Evolutionary conservation across 2,329 filamentous ascomycete species (phyloP).

Genomic region (Fusarium goolgardi): DNA sequence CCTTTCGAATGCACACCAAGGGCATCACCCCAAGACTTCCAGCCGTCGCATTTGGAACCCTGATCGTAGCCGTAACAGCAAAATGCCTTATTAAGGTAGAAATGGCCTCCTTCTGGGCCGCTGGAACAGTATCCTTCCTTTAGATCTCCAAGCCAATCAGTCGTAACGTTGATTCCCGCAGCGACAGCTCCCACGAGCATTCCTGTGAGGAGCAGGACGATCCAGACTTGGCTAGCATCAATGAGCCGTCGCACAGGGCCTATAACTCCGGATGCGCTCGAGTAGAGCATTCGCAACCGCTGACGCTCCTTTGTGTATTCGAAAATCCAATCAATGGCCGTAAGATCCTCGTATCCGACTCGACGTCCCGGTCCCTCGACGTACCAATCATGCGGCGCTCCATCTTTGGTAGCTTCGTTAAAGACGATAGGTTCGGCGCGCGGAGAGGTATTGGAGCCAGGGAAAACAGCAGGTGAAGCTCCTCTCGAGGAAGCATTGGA

Average conservation of each 20-base stretch:
- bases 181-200: slow-evolving; percentile 86
- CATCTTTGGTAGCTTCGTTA: slow-evolving; percentile 57
- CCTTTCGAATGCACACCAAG: slow-evolving; percentile 73
- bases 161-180: slow-evolving; percentile 88
- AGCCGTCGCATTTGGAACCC: slow-evolving; percentile 83
- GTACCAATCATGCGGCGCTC: slow-evolving; percentile 79
- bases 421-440: slow-evolving; percentile 29
- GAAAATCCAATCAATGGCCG: slow-evolving; percentile 99
- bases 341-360: slow-evolving; percentile 95
- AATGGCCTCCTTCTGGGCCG: slow-evolving; percentile 78
- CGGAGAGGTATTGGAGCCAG: slow-evolving; percentile 25
- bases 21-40: slow-evolving; percentile 85
- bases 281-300: slow-evolving; percentile 79
- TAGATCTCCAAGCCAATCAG: slow-evolving; percentile 92
- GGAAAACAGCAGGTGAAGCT: slow-evolving; percentile 34
- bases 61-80: slow-evolving; percentile 95
- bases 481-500: slow-evolving; percentile 34
- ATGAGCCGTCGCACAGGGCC: slow-evolving; percentile 78
- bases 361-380: slow-evolving; percentile 87
- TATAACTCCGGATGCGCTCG: slow-evolving; percentile 75
- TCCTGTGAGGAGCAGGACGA: slow-evolving; percentile 87
- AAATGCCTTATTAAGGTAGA: slow-evolving; percentile 91
- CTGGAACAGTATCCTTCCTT: slow-evolving; percentile 91
- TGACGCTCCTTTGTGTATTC: slow-evolving; percentile 97
- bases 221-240: slow-evolving; percentile 92